Conservation (phyloP, 2,329 filamentous ascomycete species). For the Alternaria triticina region DNA sequence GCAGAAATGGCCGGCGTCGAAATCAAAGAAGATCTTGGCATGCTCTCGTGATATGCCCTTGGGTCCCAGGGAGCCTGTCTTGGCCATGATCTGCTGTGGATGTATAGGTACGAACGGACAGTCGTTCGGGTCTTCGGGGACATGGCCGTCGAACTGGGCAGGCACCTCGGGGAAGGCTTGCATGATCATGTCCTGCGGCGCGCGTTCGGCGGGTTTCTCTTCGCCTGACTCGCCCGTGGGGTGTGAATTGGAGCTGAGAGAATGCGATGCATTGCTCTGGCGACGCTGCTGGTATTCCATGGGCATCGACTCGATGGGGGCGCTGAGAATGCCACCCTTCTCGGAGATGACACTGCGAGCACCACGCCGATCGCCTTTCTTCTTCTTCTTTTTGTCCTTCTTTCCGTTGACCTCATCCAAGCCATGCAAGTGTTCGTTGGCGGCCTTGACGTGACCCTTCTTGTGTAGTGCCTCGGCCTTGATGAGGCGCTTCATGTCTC, state of each 20-base stretch:
- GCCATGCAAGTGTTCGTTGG: slow-evolving; percentile 27
- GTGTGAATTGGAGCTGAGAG: slow-evolving; percentile 58
- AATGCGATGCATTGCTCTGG: slow-evolving; percentile 53
- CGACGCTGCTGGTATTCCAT: slow-evolving; percentile 44
- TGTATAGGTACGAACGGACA: slow-evolving; percentile 75
- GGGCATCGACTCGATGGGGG: slow-evolving; percentile 41
- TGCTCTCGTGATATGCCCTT: slow-evolving; percentile 78
- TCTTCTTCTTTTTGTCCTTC: slow-evolving; percentile 52
- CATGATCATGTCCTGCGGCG: slow-evolving; percentile 45
- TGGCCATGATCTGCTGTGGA: slow-evolving; percentile 56
- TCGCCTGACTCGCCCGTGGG: slow-evolving; percentile 42
- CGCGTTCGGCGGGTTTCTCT: slow-evolving; percentile 38
- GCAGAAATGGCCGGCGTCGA: slow-evolving; percentile 68
- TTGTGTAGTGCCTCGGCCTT: slow-evolving; percentile 35
- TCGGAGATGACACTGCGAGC: slow-evolving; percentile 70
- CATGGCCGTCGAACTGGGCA: slow-evolving; percentile 63
- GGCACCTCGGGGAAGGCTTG: slow-evolving; percentile 44
- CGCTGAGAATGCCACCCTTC: slow-evolving; percentile 68
- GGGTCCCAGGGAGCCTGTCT: slow-evolving; percentile 64
- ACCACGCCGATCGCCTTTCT: slow-evolving; percentile 59
- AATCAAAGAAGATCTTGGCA: slow-evolving; percentile 74
- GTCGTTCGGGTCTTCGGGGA: slow-evolving; percentile 64
- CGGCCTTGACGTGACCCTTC: slow-evolving; percentile 33
- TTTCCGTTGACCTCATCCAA: slow-evolving; percentile 3
- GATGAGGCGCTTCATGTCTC: slow-evolving; percentile 60